phyloP scores from a whole-genome alignment of 225 moss, liverwort and hornwort genomes.

The Anthoceros angustus region DNA sequence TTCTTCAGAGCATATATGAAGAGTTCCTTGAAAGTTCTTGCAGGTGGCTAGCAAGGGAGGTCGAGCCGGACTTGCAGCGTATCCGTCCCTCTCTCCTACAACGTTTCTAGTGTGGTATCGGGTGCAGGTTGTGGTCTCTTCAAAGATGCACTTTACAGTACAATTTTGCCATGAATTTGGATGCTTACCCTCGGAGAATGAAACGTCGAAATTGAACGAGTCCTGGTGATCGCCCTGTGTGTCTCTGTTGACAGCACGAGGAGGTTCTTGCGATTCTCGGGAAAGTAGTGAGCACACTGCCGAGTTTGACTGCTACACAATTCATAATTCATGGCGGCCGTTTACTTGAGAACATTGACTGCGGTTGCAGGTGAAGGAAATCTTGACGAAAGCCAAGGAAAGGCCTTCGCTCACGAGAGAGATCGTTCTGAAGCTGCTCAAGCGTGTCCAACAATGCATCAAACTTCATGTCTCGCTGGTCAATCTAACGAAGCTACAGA shows the following conservation, averaged over 20 bases:
- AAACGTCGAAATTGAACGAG: no score
- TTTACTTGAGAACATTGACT: neutral
- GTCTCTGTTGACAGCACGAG: slow-evolving; percentile 48
- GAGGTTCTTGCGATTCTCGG: slow-evolving; percentile 50
- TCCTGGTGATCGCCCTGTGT: slow-evolving; percentile 16
- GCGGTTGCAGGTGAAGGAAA: slow-evolving; percentile 48
- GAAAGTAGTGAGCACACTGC: slow-evolving; percentile 39
- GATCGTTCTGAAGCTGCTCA: slow-evolving; percentile 29
- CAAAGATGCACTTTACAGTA: neutral
- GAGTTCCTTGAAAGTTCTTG: neutral
- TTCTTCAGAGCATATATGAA: no score
- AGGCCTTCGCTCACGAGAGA: slow-evolving; percentile 31
- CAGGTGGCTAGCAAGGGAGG: slow-evolving; percentile 30
- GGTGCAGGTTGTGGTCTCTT: slow-evolving; percentile 42
- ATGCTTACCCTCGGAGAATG: no score
- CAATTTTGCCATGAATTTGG: no score
- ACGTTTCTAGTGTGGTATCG: slow-evolving; percentile 83
- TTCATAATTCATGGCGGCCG: neutral
- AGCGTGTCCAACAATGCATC: slow-evolving; percentile 46
- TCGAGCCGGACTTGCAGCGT: slow-evolving; percentile 37
- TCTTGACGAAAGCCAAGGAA: slow-evolving; percentile 37
- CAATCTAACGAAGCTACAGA: slow-evolving; percentile 59
- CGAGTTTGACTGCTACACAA: neutral
- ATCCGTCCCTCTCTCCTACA: slow-evolving; percentile 50
- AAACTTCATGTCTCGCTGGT: slow-evolving; percentile 62